Evolutionary conservation across 148 eudicot genomes (phyloP).

Genomic region (Camellia lanceoleosa): DNA sequence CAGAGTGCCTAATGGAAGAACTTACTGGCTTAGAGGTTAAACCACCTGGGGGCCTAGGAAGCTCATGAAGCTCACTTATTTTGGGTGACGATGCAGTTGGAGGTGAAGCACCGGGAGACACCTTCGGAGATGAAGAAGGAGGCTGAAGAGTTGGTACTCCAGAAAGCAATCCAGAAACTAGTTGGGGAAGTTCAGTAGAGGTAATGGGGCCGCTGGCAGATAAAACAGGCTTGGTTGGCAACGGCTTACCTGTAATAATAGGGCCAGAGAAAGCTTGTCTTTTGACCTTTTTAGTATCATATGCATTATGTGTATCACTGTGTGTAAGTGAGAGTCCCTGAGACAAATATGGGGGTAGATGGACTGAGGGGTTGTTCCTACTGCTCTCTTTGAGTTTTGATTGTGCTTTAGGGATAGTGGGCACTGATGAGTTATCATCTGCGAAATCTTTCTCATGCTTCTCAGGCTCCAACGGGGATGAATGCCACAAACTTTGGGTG

Average conservation of each 20-base stretch:
- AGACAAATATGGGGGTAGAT: slow-evolving; percentile 48
- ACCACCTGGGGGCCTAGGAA: slow-evolving; percentile 82
- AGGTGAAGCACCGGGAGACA: slow-evolving; percentile 43
- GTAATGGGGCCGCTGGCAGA: slow-evolving; percentile 58
- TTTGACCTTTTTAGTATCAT: slow-evolving; percentile 52
- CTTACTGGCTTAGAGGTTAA: slow-evolving; percentile 43
- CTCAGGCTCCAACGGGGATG: slow-evolving; percentile 61
- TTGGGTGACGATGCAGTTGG: slow-evolving; percentile 69
- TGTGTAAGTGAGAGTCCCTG: slow-evolving; percentile 46
- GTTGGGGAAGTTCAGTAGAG: slow-evolving; percentile 44
- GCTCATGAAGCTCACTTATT: slow-evolving; percentile 95
- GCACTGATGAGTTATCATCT: slow-evolving; percentile 37
- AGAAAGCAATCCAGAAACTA: slow-evolving; percentile 41
- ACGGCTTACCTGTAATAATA: slow-evolving; percentile 60
- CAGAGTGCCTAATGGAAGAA: slow-evolving; percentile 59
- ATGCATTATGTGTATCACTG: slow-evolving; percentile 39
- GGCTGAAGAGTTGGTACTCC: slow-evolving; percentile 36
- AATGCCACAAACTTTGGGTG: slow-evolving; percentile 55
- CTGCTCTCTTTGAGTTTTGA: slow-evolving; percentile 33
- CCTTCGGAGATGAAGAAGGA: slow-evolving; percentile 41
- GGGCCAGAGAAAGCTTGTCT: slow-evolving; percentile 92
- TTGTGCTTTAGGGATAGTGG: slow-evolving; percentile 29
- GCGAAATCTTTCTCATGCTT: slow-evolving; percentile 46
- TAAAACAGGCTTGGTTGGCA: slow-evolving; percentile 37
- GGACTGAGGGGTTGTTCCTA: slow-evolving; percentile 35